phyloP scores from a whole-genome alignment of 1,284 basidiomycete genomes.

The Inonotus hispidus region DNA sequence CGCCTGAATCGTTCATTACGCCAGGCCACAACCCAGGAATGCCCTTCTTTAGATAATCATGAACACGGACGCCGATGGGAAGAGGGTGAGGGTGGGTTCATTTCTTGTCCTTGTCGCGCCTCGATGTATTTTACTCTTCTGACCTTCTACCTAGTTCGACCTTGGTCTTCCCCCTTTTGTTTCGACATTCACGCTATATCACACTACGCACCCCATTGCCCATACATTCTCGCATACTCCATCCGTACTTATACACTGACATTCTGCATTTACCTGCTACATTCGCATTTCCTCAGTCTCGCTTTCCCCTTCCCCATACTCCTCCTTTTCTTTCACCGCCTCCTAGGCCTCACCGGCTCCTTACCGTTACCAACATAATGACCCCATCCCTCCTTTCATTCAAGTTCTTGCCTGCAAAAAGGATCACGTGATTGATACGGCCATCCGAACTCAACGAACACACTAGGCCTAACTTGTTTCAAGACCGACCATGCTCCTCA shows the following conservation, averaged over 20 bases:
- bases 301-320: neutral
- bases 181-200: neutral
- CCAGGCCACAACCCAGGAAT: constrained; percentile 7
- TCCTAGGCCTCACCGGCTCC: neutral
- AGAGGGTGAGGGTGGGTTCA: neutral
- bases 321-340: neutral
- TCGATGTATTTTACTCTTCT: neutral
- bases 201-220: neutral
- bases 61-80: too few species aligned
- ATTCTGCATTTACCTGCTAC: constrained; percentile 12
- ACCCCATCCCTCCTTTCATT: neutral
- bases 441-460: too few species aligned
- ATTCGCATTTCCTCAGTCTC: too few species aligned
- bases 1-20: constrained; percentile 15
- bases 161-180: neutral
- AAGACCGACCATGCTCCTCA: too few species aligned
- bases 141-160: neutral
- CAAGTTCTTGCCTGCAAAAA: too few species aligned
- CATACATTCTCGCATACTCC: too few species aligned
- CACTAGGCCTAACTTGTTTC: too few species aligned
- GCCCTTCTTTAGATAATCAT: neutral
- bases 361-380: neutral
- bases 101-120: neutral
- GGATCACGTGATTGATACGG: too few species aligned
- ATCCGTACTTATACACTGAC: neutral